These are phyloP conservation scores for Fagopyrum tataricum DNA, from an alignment of 148 eudicot species.

Conservation along the genomic window DNA sequence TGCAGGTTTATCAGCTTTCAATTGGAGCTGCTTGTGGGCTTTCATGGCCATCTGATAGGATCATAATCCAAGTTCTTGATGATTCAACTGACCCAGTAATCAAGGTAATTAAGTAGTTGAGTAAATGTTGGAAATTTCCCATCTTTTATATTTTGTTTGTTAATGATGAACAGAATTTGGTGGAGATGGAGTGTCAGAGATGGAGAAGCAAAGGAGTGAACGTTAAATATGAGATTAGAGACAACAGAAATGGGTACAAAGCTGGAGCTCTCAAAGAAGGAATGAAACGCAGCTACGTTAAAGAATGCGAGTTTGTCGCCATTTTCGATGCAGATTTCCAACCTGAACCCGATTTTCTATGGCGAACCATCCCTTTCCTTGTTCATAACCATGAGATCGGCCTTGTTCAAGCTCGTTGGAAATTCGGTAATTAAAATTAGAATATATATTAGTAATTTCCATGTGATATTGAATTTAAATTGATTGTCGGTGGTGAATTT, in stretches of 20 bases:
- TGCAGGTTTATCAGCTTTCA: constrained; percentile 59
- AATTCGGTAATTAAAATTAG: constrained; percentile 30
- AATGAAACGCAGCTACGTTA: constrained; percentile 37
- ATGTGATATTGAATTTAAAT: not conserved
- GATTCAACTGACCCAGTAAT: constrained; percentile 50
- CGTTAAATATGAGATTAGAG: constrained; percentile 40
- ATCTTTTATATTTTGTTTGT: not conserved
- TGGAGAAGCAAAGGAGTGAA: constrained; percentile 52
- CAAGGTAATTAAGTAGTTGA: constrained; percentile 18
- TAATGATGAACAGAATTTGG: constrained; percentile 25
- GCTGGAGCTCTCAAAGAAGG: constrained; percentile 59
- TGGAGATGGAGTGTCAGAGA: constrained; percentile 47
- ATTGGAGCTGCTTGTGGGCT: constrained; percentile 68
- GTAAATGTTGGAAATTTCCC: constrained; percentile 4
- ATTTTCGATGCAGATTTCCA: constrained; percentile 84
- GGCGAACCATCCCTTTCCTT: constrained; percentile 51
- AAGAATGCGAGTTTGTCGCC: constrained; percentile 51
- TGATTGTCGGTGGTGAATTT: constrained; percentile 2
- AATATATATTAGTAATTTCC: too few relatives aligned
- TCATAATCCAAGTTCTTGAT: constrained; percentile 59
- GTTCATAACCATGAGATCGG: constrained; percentile 49
- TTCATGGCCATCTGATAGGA: constrained; percentile 67
- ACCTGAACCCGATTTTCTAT: constrained; percentile 64
- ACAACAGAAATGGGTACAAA: constrained; percentile 52
- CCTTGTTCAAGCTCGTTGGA: constrained; percentile 67